These are phyloP conservation scores for Phytophthora syringae DNA, from an alignment of 352 stramenopile genomes.

Conservation along the genomic window DNA sequence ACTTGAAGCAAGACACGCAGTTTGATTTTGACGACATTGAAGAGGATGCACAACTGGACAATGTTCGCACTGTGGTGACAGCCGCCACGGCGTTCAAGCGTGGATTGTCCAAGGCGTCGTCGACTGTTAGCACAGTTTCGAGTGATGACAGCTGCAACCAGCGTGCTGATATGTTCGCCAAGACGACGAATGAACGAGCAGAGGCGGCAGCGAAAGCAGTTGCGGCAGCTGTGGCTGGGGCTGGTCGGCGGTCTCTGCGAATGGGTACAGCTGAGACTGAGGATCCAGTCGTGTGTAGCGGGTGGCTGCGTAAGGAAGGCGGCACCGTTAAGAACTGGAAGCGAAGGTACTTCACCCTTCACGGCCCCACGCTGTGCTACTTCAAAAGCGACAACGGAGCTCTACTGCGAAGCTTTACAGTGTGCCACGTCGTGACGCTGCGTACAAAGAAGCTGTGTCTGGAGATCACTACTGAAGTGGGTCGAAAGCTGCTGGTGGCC, in stretches of 20 bases:
- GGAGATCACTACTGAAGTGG: constrained; percentile 77
- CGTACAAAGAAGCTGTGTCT: constrained; percentile 75
- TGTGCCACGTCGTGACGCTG: constrained; percentile 74
- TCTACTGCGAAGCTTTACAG: constrained; percentile 65
- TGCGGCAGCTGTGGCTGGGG: constrained; percentile 31
- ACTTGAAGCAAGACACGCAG: constrained; percentile 39
- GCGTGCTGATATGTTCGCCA: constrained; percentile 11
- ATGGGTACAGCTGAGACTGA: constrained; percentile 31
- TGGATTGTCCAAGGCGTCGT: constrained; percentile 38
- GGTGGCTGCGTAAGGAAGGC: constrained; percentile 84
- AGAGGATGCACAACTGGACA: constrained; percentile 47
- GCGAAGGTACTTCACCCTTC: constrained; percentile 80
- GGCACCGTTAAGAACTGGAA: constrained; percentile 88
- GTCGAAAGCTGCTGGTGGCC: constrained; percentile 75
- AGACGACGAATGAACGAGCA: constrained; percentile 29
- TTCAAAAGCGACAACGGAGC: constrained; percentile 85
- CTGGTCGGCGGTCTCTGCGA: constrained; percentile 28
- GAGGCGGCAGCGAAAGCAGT: constrained; percentile 37
- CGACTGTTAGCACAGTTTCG: constrained; percentile 28
- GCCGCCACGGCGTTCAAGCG: constrained; percentile 49
- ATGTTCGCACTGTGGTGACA: constrained; percentile 40
- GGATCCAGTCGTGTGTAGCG: constrained; percentile 67
- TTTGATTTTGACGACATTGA: constrained; percentile 66
- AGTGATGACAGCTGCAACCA: constrained; percentile 21
- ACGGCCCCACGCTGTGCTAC: constrained; percentile 79